Base-by-base conservation (phyloP, 176 grass and related monocot species). In the Urochloa ruziziensis region DNA sequence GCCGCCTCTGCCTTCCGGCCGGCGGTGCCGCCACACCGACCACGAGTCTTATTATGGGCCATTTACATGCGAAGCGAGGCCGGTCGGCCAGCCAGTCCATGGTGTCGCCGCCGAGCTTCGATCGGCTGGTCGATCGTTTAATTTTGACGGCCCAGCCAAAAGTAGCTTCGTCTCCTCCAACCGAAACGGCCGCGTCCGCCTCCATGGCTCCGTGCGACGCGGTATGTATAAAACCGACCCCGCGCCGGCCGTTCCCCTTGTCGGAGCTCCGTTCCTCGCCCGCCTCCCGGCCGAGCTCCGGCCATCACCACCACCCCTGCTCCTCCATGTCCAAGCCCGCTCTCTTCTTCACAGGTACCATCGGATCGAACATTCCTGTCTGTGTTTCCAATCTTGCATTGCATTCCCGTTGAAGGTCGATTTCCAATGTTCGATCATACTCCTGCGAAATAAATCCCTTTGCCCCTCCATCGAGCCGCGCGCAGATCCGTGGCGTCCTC, bases 191-290 rank as follows among this genome's bases (percentile, higher is more conserved):
- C 43, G 19, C 14, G 16, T 7, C 44, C 52, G 40, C 13, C 46
- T 1, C 7, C 39, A n/a, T 18, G 6, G 15, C 18, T 52, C 23
- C 43, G 34, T 48, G 48, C 18, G 21, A 54, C 36, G 67, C 51
- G n/a, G n/a, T n/a, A n/a, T n/a, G 34, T 74, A 80, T 89, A 85
- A 75, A 68, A 21, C 1, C 51, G 42, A 60, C 18, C 29, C 52
- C 33, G 0, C 12, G 2, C 42, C 77, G 4, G 3, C 62, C 14
- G 32, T 81, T 39, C 67, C 77, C 74, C 62, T 51, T 35, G 87
- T 81, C 82, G 87, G 82, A 89, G 77, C 70, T 81, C 87, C 54
- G 54, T 51, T 84, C 40, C 51, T 84, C 35, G 23, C 58, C 46
- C 10, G 70, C 51, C 0, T n/a, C 40, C 9, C 67, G 39, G 61